Conservation (phyloP, 805 yeast genomes). For the Kazachstania taianensis region DNA sequence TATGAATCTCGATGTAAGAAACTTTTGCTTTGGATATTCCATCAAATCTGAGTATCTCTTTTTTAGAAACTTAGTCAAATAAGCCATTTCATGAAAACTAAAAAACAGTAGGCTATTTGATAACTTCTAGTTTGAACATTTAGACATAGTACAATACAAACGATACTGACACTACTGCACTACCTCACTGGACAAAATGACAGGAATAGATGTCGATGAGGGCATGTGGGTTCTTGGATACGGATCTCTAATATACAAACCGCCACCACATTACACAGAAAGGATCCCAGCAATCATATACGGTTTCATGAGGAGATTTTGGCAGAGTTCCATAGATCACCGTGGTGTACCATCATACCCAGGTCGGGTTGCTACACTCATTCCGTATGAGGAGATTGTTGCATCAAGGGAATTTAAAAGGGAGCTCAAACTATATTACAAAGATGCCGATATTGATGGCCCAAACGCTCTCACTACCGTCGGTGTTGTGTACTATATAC, state of each 20-base stretch:
- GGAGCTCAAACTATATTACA: constrained; percentile 30
- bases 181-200: too few species aligned
- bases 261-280: constrained; percentile 63
- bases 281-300: constrained; percentile 61
- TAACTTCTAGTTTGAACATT: too few species aligned
- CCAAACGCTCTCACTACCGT: constrained; percentile 45
- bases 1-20: too few species aligned
- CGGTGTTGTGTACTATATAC: constrained; percentile 81
- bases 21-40: too few species aligned
- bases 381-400: constrained; percentile 48
- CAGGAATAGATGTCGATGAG: constrained; percentile 2
- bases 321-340: constrained; percentile 89
- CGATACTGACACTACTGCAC: too few species aligned
- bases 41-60: too few species aligned
- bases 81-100: too few species aligned
- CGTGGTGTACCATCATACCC: constrained; percentile 81
- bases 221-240: constrained; percentile 78
- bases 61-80: too few species aligned
- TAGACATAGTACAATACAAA: too few species aligned
- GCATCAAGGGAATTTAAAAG: constrained; percentile 31
- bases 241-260: constrained; percentile 82
- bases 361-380: constrained; percentile 80
- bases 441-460: constrained; percentile 6
- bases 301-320: constrained; percentile 75
- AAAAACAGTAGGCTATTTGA: too few species aligned